These are phyloP conservation scores for Nicotiana noctiflora DNA, from an alignment of 257 asterid genomes.

Conservation along the genomic window DNA sequence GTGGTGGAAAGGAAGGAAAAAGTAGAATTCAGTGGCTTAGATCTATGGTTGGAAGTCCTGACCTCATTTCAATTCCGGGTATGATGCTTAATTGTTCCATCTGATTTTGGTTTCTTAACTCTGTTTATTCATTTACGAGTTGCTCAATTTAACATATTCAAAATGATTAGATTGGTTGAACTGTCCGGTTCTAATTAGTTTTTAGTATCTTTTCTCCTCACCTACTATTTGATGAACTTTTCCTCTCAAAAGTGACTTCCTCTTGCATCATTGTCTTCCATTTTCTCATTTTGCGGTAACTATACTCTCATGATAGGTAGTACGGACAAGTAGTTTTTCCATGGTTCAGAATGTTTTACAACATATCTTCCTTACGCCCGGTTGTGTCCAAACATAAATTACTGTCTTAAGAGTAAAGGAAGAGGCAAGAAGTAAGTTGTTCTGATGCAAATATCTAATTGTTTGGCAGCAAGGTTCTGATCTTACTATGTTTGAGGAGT, in stretches of 20 bases:
- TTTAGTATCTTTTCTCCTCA: neutral
- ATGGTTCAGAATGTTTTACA: neutral
- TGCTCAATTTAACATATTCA: neutral
- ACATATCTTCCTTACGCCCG: neutral
- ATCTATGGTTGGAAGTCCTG: slow-evolving; percentile 99
- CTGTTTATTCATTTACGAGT: neutral
- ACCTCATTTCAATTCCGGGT: slow-evolving; percentile 94
- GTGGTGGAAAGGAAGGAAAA: slow-evolving; percentile 96
- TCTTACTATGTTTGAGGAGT: neutral
- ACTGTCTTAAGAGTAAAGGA: neutral
- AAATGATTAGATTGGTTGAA: neutral
- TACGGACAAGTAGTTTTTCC: neutral
- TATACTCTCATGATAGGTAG: neutral
- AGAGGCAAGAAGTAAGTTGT: neutral
- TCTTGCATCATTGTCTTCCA: neutral
- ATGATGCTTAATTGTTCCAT: slow-evolving; percentile 15
- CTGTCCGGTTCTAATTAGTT: neutral
- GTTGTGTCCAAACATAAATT: neutral
- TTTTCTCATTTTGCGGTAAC: neutral
- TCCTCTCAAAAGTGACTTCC: neutral
- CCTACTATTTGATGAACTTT: neutral
- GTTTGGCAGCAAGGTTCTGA: neutral
- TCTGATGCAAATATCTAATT: slow-evolving; percentile 1
- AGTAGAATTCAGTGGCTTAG: slow-evolving; percentile 98
- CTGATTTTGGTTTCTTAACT: neutral